Base-by-base conservation (phyloP, 495 filamentous ascomycete genomes). In the Staphylotrichum tortipilum region DNA sequence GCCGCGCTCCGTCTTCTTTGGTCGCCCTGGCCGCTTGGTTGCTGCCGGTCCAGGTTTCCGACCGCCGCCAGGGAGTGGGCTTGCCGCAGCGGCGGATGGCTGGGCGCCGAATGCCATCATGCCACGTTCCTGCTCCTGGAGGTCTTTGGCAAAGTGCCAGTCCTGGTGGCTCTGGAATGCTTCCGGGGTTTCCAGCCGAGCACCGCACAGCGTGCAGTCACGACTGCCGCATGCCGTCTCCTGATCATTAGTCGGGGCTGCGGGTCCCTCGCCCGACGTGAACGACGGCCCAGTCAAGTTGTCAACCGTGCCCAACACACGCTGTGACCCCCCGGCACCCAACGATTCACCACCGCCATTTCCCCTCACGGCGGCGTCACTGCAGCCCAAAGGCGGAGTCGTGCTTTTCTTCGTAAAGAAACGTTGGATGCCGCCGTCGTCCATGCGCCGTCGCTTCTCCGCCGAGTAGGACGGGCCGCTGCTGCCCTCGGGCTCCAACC, bases 91-190 rank as follows among this genome's bases (percentile, higher is more conserved):
- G 53, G 58, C 53, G 52, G 62, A 29, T 59, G 60, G 54, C 19
- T 58, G 59, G 46, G 54, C 62, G 47, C 60, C 70, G 58, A 73
- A 69, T 72, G 64, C 56, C 42, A 59, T 59, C 37, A 24, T 70
- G 67, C 63, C 69, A 68, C 68, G 68, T 67, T 73, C 68, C 59
- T 74, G 58, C 64, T 79, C 76, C 55, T 84, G 84, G 23, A 97
- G 75, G 56, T 87, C 82, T 71, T 86, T 89, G 34, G 92, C 92
- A 66, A 95, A 88, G 70, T 98, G 92, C 86, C 89, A 98, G 63
- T 98, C 92, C 34, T 86, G 75, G 61, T 98, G 92, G 69, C 86
- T 89, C 44, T 80, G 76, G 59, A 81, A 72, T 29, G 80, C 76
- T 54, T 70, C 60, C n/a, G 69, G 63, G 10, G 68, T 69, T 29